Percentiles rank a stretch among this genome's conserved stretches.
phyloP scores from a whole-genome alignment of 345 rosid species.

The Acer yangbiense region DNA sequence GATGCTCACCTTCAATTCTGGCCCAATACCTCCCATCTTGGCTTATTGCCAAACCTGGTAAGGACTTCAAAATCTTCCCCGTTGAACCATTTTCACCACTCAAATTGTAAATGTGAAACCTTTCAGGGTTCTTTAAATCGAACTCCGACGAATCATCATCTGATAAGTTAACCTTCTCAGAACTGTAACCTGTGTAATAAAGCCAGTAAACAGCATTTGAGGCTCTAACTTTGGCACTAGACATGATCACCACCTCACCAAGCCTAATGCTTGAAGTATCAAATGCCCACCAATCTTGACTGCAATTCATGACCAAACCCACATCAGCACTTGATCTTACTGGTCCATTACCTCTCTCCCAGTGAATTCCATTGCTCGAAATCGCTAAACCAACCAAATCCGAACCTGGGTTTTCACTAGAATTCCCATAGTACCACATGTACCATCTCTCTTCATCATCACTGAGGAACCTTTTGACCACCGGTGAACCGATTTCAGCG shows the following conservation, averaged over 20 bases:
- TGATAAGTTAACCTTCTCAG: constrained; percentile 44
- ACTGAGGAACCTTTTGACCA: constrained; percentile 75
- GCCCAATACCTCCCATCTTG: constrained; percentile 94
- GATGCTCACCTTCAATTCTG: constrained; percentile 88
- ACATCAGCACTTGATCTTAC: constrained; percentile 61
- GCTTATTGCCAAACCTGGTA: constrained; percentile 79
- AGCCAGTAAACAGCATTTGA: constrained; percentile 81
- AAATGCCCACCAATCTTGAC: constrained; percentile 87
- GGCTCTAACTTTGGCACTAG: constrained; percentile 60
- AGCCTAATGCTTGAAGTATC: constrained; percentile 71
- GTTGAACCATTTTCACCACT: constrained; percentile 21
- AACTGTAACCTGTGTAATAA: constrained; percentile 66
- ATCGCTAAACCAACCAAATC: constrained; percentile 70
- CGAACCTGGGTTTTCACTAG: constrained; percentile 33
- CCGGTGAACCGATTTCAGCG: constrained; percentile 78
- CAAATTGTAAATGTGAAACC: constrained; percentile 27
- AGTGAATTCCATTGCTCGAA: constrained; percentile 79
- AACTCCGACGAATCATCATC: constrained; percentile 26
- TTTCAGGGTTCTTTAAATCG: constrained; percentile 51
- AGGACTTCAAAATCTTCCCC: constrained; percentile 42
- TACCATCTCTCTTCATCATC: constrained; percentile 89
- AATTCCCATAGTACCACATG: constrained; percentile 86
- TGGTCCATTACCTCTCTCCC: constrained; percentile 66
- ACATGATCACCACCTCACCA: constrained; percentile 71
- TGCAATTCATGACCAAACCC: constrained; percentile 66